Evolutionary conservation across 495 filamentous ascomycete species (phyloP).

Genomic region (Aspergillus haitiensis): DNA sequence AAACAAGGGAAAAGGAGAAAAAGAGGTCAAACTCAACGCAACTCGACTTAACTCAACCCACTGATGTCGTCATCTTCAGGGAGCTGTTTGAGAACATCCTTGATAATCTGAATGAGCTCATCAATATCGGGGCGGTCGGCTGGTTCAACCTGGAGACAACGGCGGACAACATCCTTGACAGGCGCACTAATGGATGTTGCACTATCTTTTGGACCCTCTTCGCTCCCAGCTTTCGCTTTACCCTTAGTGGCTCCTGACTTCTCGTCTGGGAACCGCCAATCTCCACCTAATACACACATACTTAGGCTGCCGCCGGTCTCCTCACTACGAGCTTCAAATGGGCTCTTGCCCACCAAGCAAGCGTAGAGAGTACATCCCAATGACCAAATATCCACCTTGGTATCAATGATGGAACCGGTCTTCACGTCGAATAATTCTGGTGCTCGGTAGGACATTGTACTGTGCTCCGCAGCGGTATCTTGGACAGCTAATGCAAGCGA

Average conservation of each 20-base stretch:
- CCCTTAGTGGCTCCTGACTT: slow-evolving; percentile 56
- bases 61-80: slow-evolving; percentile 64
- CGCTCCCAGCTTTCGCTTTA: slow-evolving; percentile 47
- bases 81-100: slow-evolving; percentile 69
- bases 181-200: slow-evolving; percentile 62
- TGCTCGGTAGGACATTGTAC: slow-evolving; percentile 96
- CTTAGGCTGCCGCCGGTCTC: slow-evolving; percentile 93
- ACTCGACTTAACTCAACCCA: slow-evolving; percentile 27
- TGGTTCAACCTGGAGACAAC: slow-evolving; percentile 90
- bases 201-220: slow-evolving; percentile 32
- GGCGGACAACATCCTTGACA: slow-evolving; percentile 81
- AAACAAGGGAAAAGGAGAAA: slow-evolving; percentile 5
- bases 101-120: slow-evolving; percentile 79
- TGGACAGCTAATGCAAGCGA: slow-evolving; percentile 88
- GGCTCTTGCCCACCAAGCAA: slow-evolving; percentile 91
- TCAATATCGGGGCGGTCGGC: slow-evolving; percentile 87
- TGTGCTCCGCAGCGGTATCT: slow-evolving; percentile 92
- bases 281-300: slow-evolving; percentile 85
- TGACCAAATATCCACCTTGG: slow-evolving; percentile 98
- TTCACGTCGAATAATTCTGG: slow-evolving; percentile 98
- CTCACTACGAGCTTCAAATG: slow-evolving; percentile 91
- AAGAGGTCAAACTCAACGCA: background rate
- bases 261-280: slow-evolving; percentile 94
- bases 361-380: slow-evolving; percentile 95
- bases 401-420: slow-evolving; percentile 87